Percentiles rank a stretch among this genome's conserved stretches.
Conservation (phyloP, 1,284 basidiomycete genomes). For the Ceratobasidium papillatum region DNA sequence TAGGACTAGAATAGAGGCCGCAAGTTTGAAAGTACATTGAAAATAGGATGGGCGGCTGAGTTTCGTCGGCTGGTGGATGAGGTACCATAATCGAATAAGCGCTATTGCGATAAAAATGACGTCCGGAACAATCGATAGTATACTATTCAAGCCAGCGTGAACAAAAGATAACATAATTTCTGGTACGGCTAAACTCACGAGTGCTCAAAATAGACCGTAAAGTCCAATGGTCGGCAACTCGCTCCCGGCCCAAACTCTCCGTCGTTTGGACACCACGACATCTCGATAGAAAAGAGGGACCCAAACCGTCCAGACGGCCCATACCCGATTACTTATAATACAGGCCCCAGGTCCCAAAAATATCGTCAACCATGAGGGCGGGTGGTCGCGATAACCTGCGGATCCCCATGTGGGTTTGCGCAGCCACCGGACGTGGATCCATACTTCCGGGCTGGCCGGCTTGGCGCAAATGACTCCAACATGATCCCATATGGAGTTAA, state of each 20-base stretch:
- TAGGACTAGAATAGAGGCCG: background rate
- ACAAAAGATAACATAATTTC: background rate
- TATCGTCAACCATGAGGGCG: background rate
- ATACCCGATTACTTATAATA: too few species aligned
- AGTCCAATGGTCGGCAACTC: background rate
- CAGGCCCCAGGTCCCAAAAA: background rate
- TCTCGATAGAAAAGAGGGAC: too few species aligned
- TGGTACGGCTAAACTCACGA: background rate
- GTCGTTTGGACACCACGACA: constrained; percentile 1
- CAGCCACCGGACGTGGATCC: background rate
- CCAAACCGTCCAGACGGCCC: too few species aligned
- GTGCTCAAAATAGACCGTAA: constrained; percentile 2
- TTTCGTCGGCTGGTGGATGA: background rate
- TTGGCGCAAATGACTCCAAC: too few species aligned
- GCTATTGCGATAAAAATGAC: background rate
- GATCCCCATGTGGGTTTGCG: background rate
- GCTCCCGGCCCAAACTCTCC: background rate
- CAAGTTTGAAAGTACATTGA: background rate
- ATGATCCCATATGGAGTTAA: too few species aligned
- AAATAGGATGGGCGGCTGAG: background rate
- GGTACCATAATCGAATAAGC: background rate
- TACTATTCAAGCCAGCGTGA: background rate
- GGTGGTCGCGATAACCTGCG: background rate
- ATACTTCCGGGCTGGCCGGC: background rate
- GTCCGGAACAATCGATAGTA: background rate